phyloP scores from a whole-genome alignment of 2,329 filamentous ascomycete genomes.

The Diaporthe sp. region DNA sequence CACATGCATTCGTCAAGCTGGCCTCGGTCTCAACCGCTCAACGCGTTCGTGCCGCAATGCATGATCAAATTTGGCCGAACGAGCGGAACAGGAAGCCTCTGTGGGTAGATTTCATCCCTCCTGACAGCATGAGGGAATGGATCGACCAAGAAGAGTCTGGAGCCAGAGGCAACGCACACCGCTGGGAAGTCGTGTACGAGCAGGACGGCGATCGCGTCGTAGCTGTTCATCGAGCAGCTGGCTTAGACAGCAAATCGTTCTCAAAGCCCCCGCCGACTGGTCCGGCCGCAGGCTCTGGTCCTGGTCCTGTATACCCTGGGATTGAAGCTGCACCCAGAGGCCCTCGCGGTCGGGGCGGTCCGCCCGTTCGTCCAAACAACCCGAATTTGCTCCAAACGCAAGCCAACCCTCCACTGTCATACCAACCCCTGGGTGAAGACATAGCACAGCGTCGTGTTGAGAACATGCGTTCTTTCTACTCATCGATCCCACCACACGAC shows the following conservation, averaged over 20 bases:
- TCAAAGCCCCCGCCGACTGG: slow-evolving; percentile 42
- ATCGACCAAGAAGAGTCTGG: slow-evolving; percentile 75
- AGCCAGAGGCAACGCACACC: slow-evolving; percentile 55
- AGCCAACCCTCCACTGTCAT: slow-evolving; percentile 59
- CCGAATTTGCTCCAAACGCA: slow-evolving; percentile 42
- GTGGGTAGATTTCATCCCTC: slow-evolving; percentile 91
- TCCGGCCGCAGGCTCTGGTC: slow-evolving; percentile 36
- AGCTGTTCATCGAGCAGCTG: slow-evolving; percentile 68
- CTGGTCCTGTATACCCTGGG: slow-evolving; percentile 42
- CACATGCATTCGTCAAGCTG: slow-evolving; percentile 88
- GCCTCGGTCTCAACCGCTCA: slow-evolving; percentile 77
- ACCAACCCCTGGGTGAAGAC: slow-evolving; percentile 72
- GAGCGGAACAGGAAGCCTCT: slow-evolving; percentile 87
- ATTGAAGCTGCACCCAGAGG: slow-evolving; percentile 48
- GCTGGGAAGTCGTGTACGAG: slow-evolving; percentile 83
- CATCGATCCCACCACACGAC: slow-evolving; percentile 56
- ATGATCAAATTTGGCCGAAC: slow-evolving; percentile 87
- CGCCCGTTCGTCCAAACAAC: slow-evolving; percentile 41
- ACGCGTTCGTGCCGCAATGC: slow-evolving; percentile 81
- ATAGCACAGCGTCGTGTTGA: slow-evolving; percentile 76
- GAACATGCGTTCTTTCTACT: slow-evolving; percentile 58
- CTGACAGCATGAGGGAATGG: slow-evolving; percentile 80
- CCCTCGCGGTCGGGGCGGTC: slow-evolving; percentile 46
- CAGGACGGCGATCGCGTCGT: slow-evolving; percentile 67
- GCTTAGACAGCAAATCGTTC: slow-evolving; percentile 47